These are phyloP conservation scores for Arthroderma uncinatum DNA, from an alignment of 2,329 filamentous ascomycete species.

Conservation along the genomic window DNA sequence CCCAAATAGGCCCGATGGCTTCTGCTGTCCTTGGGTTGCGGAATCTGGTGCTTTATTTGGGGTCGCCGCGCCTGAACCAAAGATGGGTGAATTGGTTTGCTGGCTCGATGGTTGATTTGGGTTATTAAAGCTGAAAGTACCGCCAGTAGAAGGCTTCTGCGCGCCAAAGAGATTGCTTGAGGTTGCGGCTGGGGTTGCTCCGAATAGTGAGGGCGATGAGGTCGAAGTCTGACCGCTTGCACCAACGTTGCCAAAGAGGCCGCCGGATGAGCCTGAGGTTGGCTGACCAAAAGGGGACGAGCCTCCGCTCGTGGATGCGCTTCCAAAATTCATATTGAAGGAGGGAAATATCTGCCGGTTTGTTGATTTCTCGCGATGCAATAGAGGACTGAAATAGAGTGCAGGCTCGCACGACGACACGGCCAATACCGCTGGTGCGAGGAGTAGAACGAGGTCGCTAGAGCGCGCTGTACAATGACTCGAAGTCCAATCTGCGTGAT, in stretches of 20 bases:
- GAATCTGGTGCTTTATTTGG: constrained; percentile 30
- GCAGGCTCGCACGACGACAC: not conserved
- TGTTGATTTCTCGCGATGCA: not conserved
- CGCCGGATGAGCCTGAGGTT: constrained; percentile 6
- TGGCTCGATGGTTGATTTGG: constrained; percentile 24
- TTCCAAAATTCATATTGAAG: constrained; percentile 24
- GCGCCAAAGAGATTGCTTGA: not conserved
- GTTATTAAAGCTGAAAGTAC: constrained; percentile 14
- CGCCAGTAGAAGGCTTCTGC: constrained; percentile 9
- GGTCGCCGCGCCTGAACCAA: constrained; percentile 25
- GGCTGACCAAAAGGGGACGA: constrained; percentile 16
- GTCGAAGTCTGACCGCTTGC: constrained; percentile 5
- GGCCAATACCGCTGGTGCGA: not conserved
- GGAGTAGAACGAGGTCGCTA: not conserved
- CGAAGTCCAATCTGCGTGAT: not conserved
- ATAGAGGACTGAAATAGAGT: not conserved
- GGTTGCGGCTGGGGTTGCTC: constrained; percentile 7
- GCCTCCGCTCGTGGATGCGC: constrained; percentile 26
- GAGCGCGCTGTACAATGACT: not conserved
- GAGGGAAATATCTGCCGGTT: not conserved
- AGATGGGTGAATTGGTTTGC: constrained; percentile 20
- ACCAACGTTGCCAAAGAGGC: constrained; percentile 16
- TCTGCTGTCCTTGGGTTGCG: constrained; percentile 23
- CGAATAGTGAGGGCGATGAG: constrained; percentile 9
- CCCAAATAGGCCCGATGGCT: constrained; percentile 27